Evolutionary conservation across 176 grass and related monocot species (phyloP).

Genomic region (Raddia guianensis): DNA sequence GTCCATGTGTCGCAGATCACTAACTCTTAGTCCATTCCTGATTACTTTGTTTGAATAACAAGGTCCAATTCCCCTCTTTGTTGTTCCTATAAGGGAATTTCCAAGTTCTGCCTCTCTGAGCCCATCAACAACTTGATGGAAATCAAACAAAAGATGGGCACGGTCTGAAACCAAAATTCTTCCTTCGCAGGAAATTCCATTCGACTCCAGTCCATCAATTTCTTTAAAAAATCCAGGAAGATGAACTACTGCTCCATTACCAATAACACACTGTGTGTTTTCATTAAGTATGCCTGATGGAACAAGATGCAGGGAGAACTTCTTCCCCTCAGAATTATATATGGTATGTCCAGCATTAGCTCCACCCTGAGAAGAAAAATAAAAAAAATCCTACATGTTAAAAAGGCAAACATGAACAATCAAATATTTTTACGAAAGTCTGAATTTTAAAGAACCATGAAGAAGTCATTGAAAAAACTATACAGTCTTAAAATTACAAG

Average conservation of each 20-base stretch:
- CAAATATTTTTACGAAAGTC: not conserved
- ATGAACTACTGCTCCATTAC: conserved; percentile 85
- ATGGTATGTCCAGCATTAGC: conserved; percentile 97
- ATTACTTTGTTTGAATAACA: conserved; percentile 88
- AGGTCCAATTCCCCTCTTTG: conserved; percentile 82
- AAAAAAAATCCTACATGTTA: conserved; percentile 35
- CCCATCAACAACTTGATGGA: conserved; percentile 88
- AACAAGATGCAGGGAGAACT: conserved; percentile 87
- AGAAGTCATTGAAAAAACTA: not conserved
- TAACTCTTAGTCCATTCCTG: conserved; percentile 79
- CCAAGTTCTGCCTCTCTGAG: conserved; percentile 81
- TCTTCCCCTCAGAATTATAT: conserved; percentile 94
- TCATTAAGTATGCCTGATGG: conserved; percentile 93
- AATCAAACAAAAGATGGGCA: conserved; percentile 91
- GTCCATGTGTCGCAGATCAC: conserved; percentile 80
- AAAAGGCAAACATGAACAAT: not conserved
- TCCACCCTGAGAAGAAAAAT: conserved; percentile 61
- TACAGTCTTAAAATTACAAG: not conserved
- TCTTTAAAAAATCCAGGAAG: conserved; percentile 92
- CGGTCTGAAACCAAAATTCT: conserved; percentile 86
- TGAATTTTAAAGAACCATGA: not conserved
- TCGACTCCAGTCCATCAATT: conserved; percentile 76
- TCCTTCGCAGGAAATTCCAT: conserved; percentile 67
- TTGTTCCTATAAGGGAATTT: conserved; percentile 81
- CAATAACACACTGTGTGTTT: conserved; percentile 77